A percentile compares a stretch with the other conserved stretches of the same genome.
phyloP scores from a whole-genome alignment of 148 eudicot genomes.

The Rhododendron ovatum region DNA sequence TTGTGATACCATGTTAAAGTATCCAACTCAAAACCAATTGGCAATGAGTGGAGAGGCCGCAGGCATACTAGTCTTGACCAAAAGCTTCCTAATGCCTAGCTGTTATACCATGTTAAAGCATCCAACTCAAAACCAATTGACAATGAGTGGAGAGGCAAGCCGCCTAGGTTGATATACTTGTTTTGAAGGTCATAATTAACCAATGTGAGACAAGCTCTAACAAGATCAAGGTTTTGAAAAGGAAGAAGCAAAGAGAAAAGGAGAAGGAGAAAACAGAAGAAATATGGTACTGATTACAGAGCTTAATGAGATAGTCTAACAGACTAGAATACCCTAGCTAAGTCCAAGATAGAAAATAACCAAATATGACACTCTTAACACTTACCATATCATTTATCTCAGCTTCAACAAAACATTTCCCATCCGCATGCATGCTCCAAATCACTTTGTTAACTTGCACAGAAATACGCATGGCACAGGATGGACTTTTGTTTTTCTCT shows the following conservation, averaged over 20 bases:
- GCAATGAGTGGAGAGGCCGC: too few relatives aligned
- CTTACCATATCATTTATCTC: conserved; percentile 98
- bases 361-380: not conserved
- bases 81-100: too few relatives aligned
- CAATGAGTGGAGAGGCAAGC: too few relatives aligned
- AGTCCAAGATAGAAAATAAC: not conserved
- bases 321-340: not conserved
- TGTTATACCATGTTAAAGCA: too few relatives aligned
- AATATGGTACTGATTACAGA: not conserved
- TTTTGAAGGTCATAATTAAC: too few relatives aligned
- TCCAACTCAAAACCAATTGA: too few relatives aligned
- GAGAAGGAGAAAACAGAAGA: not conserved
- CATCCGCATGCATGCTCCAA: conserved; percentile 98
- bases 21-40: too few relatives aligned
- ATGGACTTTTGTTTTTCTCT: conserved; percentile 93
- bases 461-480: conserved; percentile 96
- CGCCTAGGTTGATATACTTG: too few relatives aligned
- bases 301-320: not conserved
- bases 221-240: not conserved
- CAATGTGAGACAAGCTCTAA: too few relatives aligned
- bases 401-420: conserved; percentile 92
- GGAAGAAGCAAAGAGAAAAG: not conserved
- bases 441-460: conserved; percentile 84
- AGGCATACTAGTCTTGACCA: too few relatives aligned
- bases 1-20: too few relatives aligned